phyloP scores from a whole-genome alignment of 371 early-diverging fungal genomes.

The Zancudomyces culisetae region DNA sequence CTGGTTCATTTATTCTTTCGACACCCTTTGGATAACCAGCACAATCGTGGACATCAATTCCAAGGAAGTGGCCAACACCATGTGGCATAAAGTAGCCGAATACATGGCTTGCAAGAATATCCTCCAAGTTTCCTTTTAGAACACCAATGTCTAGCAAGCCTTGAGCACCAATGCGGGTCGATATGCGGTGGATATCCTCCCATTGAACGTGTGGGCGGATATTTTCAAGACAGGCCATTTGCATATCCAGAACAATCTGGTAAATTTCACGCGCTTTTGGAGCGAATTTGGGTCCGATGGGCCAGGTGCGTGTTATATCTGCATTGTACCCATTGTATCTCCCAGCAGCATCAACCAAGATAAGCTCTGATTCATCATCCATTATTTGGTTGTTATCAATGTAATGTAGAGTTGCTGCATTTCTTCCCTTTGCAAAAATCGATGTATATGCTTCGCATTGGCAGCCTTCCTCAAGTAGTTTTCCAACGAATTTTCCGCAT shows the following conservation, averaged over 20 bases:
- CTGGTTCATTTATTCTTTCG: constrained; percentile 55
- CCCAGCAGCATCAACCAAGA: constrained; percentile 78
- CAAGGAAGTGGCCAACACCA: constrained; percentile 55
- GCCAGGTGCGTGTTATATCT: constrained; percentile 82
- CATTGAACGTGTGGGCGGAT: constrained; percentile 66
- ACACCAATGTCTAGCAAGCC: constrained; percentile 59
- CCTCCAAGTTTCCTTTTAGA: constrained; percentile 42
- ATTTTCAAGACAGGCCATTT: constrained; percentile 41
- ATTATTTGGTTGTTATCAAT: constrained; percentile 35
- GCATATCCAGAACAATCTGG: constrained; percentile 65
- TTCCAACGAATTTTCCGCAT: constrained; percentile 56
- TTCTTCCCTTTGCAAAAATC: constrained; percentile 60
- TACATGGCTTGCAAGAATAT: constrained; percentile 43
- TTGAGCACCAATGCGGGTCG: constrained; percentile 47
- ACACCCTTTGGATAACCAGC: constrained; percentile 72
- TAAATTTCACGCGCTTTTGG: constrained; percentile 58
- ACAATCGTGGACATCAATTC: constrained; percentile 74
- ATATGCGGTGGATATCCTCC: constrained; percentile 73
- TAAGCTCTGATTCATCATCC: constrained; percentile 29
- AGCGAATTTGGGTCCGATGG: constrained; percentile 59
- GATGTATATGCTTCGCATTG: constrained; percentile 67
- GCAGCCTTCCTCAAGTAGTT: constrained; percentile 44
- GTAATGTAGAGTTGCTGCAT: constrained; percentile 71
- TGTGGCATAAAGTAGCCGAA: constrained; percentile 84
- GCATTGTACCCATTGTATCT: constrained; percentile 63